Evolutionary conservation across 2,329 filamentous ascomycete genomes (phyloP), one percentile per base, ranked within the genome.

Genomic region (Lojkania enalia): DNA sequence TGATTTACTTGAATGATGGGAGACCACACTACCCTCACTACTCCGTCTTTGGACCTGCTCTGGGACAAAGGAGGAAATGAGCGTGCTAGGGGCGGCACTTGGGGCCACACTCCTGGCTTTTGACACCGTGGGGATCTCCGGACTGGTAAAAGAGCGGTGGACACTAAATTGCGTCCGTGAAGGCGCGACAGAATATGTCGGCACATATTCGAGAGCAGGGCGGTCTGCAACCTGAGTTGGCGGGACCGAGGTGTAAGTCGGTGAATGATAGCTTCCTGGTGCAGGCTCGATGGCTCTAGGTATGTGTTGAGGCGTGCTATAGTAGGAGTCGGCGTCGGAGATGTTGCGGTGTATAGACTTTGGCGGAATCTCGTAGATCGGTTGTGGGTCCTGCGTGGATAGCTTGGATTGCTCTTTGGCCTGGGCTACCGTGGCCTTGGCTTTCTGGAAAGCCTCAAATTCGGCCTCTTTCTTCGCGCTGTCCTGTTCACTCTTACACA

Each of bases 401-500:
- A 48, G 54, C 56, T 55, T 51, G 51, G 58, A 55, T 58, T 30
- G 46, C 27, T 29, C 23, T 23, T 18, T 18, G 7, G 21, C 38
- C 39, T 61, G 50, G 44, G 55, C 51, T 46, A 56, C 55, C 12
- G 56, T 55, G 40, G 55, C 55, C 55, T 63, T 64, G 52, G 63
- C 59, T 20, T 61, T 52, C 52, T 64, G 58, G 57, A 63, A 66
- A 14, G 64, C 61, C 41, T 59, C 61, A 55, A 69, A 71, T 15
- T 70, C 71, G 3, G 65, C 55, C 51, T 77, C 74, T 46, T 74
- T 71, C 48, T 64, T 66, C 16, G 71, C 71, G 48, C 73, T 75
- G 39, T 74, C 71, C 39, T 65, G 61, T 52, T 87, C 84, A 47
- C 78, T 77, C 54, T 80, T 83, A 52, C 83, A 77, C 74, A 90